Percentiles rank a stretch among this genome's conserved stretches.
Conservation (phyloP, 352 stramenopile species). For the Globisporangium nodosum region DNA sequence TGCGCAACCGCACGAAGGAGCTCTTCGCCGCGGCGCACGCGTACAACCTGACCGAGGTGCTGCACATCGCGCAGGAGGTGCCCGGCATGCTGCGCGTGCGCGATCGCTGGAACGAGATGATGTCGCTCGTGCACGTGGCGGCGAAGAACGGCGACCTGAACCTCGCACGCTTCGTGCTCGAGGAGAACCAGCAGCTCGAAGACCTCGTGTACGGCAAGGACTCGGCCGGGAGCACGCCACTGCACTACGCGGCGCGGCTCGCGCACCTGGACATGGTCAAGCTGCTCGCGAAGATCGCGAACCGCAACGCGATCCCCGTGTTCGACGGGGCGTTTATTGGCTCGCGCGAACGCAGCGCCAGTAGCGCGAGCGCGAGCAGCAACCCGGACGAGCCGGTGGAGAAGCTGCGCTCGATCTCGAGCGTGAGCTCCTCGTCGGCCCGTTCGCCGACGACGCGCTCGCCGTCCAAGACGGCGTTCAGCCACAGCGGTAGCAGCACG, state of each 20-base stretch:
- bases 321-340: conserved; percentile 26
- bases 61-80: conserved; percentile 78
- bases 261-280: conserved; percentile 85
- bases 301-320: conserved; percentile 65
- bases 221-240: conserved; percentile 65
- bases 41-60: conserved; percentile 74
- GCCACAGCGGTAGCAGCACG: conserved; percentile 6
- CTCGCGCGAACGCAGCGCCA: conserved; percentile 52
- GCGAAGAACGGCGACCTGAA: conserved; percentile 85
- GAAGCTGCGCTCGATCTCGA: conserved; percentile 63
- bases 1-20: conserved; percentile 73
- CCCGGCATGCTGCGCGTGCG: conserved; percentile 77
- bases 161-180: conserved; percentile 73
- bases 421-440: conserved; percentile 31
- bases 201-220: conserved; percentile 83
- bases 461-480: conserved; percentile 19
- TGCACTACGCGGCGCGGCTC: conserved; percentile 77
- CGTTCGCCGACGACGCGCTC: conserved; percentile 53
- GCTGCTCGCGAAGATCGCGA: conserved; percentile 77
- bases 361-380: conserved; percentile 60
- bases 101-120: conserved; percentile 72
- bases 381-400: conserved; percentile 33
- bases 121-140: conserved; percentile 86
- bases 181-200: conserved; percentile 78
- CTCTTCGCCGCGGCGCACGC: conserved; percentile 74